These are phyloP conservation scores for Alternaria sp. DNA, from an alignment of 2,329 filamentous ascomycete species.

Conservation along the genomic window DNA sequence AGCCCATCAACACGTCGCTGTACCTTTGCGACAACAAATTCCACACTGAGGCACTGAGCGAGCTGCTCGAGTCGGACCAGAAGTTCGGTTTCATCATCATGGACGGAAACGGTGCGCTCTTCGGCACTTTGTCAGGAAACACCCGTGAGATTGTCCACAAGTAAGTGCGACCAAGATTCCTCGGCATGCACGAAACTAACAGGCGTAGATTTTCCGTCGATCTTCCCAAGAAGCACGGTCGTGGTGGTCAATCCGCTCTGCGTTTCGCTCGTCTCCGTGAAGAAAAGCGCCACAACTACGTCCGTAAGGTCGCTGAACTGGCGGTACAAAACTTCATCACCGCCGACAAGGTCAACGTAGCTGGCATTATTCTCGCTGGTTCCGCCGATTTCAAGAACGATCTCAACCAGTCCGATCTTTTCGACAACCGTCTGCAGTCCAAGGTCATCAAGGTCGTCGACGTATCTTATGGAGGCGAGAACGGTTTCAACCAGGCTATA, in stretches of 20 bases:
- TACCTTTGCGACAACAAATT: conserved; percentile 99
- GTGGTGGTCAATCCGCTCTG: conserved; percentile 99
- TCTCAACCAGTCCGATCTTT: conserved; percentile 95
- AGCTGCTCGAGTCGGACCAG: conserved; percentile 97
- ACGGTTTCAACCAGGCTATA: conserved; percentile 99
- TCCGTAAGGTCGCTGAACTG: conserved; percentile 96
- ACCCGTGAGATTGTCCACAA: conserved; percentile 97
- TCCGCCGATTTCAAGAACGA: conserved; percentile 99
- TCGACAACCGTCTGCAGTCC: conserved; percentile 86
- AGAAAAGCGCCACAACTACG: conserved; percentile 99
- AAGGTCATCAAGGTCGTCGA: conserved; percentile 99
- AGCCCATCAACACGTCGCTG: conserved; percentile 99
- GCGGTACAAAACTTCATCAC: conserved; percentile 99
- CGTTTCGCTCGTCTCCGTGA: conserved; percentile 99
- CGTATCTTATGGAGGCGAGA: conserved; percentile 98
- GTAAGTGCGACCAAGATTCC: conserved; percentile 31
- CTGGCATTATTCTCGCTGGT: conserved; percentile 92
- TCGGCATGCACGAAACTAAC: background rate
- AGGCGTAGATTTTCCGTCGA: conserved; percentile 80
- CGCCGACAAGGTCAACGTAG: conserved; percentile 97
- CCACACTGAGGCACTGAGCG: conserved; percentile 95
- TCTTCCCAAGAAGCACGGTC: conserved; percentile 99
- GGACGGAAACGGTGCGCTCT: conserved; percentile 98
- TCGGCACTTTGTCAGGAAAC: conserved; percentile 96
- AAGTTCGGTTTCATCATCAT: conserved; percentile 99